Conservation (phyloP, 257 asterid genomes). For the Solanum piurae region DNA sequence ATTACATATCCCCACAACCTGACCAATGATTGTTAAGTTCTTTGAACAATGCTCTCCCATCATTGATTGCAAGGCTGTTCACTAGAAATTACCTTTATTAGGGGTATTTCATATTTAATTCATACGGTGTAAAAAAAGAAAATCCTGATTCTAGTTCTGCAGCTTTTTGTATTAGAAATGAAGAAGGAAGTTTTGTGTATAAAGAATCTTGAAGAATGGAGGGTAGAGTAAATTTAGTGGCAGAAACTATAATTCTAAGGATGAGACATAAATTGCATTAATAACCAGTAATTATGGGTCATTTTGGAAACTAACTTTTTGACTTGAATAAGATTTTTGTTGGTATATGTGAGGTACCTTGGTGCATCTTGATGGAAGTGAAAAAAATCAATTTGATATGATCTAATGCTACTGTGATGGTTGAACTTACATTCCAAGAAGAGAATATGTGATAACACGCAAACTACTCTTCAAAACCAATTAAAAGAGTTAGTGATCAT, state of each 20-base stretch:
- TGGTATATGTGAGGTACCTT: background rate
- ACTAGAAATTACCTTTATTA: background rate
- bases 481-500: background rate
- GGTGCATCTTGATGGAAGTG: background rate
- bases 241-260: background rate
- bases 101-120: background rate
- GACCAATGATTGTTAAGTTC: background rate
- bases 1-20: background rate
- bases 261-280: background rate
- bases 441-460: background rate
- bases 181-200: too few species aligned
- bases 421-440: background rate
- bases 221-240: background rate
- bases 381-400: background rate
- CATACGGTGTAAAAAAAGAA: background rate
- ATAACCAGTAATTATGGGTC: background rate
- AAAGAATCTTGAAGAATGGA: background rate
- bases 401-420: background rate
- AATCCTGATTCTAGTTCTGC: too few species aligned
- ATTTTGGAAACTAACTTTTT: background rate
- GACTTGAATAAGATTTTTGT: background rate
- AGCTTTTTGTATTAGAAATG: background rate
- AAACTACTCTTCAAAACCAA: background rate
- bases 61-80: background rate
- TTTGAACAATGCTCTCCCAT: background rate